Percentiles rank a stretch among this genome's conserved stretches.
These are phyloP conservation scores for Leccinum pallidistipes DNA, from an alignment of 1,284 basidiomycete genomes.

Conservation along the genomic window DNA sequence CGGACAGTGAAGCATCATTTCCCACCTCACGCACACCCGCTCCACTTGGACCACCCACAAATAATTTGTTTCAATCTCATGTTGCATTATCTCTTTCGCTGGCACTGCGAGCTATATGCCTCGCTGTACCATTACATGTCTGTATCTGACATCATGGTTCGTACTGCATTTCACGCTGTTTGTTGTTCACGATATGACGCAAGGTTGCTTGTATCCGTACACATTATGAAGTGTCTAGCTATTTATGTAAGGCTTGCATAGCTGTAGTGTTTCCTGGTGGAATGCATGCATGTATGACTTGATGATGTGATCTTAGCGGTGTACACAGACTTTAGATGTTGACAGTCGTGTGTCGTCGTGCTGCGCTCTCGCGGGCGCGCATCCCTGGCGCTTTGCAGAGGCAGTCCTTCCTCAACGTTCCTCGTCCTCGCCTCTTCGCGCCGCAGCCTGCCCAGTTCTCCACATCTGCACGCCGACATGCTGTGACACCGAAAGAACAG, in stretches of 20 bases:
- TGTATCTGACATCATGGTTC: slow-evolving; percentile 18
- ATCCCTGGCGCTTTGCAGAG: slow-evolving; percentile 6
- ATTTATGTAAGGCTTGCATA: not conserved
- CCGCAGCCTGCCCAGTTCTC: slow-evolving; percentile 10
- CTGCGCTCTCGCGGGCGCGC: slow-evolving; percentile 6
- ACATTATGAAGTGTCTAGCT: not conserved
- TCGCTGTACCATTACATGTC: slow-evolving; percentile 22
- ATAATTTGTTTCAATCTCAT: slow-evolving; percentile 13
- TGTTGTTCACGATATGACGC: slow-evolving; percentile 1
- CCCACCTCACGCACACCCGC: not conserved
- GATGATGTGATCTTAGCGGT: not conserved
- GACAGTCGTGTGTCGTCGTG: slow-evolving; percentile 11
- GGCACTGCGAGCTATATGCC: slow-evolving; percentile 18
- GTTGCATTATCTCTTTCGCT: not conserved
- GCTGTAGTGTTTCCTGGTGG: slow-evolving; percentile 1
- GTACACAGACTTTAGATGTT: slow-evolving; percentile 24
- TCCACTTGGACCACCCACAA: not conserved
- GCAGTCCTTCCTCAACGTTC: slow-evolving; percentile 6
- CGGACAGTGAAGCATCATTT: not conserved
- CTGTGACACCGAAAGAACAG: slow-evolving; percentile 46
- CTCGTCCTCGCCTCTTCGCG: not conserved
- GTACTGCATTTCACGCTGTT: slow-evolving; percentile 2
- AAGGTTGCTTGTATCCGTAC: slow-evolving; percentile 14
- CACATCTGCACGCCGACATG: slow-evolving; percentile 17
- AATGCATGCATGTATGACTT: not conserved